Percentiles rank a stretch among this genome's conserved stretches.
Conservation (phyloP, 2,329 filamentous ascomycete species). For the Phymatotrichopsis omnivora region DNA sequence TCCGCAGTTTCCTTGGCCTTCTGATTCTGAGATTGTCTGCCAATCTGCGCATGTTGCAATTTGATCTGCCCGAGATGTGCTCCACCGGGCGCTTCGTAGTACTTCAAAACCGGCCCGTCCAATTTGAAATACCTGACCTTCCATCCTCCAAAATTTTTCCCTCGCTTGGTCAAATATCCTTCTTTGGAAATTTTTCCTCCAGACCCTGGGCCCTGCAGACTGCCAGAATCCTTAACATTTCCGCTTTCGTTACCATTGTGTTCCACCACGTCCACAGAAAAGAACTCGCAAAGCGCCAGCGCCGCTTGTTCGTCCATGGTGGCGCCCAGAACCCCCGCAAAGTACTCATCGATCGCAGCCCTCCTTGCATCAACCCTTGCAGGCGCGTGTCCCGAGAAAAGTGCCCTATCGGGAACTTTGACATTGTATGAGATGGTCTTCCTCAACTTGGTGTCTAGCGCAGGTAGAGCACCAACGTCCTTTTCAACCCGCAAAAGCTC, state of each 20-base stretch:
- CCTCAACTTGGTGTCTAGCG: conserved; percentile 71
- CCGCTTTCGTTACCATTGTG: conserved; percentile 43
- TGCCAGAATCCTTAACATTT: conserved; percentile 34
- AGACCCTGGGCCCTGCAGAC: conserved; percentile 10
- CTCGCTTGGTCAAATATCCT: conserved; percentile 90
- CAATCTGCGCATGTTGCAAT: conserved; percentile 80
- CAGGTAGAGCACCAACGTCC: conserved; percentile 68
- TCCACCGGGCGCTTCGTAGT: conserved; percentile 85
- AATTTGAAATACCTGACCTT: conserved; percentile 66
- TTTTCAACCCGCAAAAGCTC: conserved; percentile 96
- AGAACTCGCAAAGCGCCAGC: conserved; percentile 72
- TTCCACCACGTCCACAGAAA: conserved; percentile 57
- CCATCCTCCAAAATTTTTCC: conserved; percentile 98
- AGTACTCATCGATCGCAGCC: conserved; percentile 68
- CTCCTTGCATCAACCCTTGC: conserved; percentile 85
- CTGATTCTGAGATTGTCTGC: conserved; percentile 67
- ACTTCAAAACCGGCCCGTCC: conserved; percentile 64
- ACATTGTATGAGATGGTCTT: conserved; percentile 61
- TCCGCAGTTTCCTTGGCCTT: conserved; percentile 51
- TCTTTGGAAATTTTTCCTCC: conserved; percentile 36
- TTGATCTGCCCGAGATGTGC: conserved; percentile 90
- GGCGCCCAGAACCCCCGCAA: conserved; percentile 75
- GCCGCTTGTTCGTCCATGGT: conserved; percentile 68
- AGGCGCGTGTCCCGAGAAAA: conserved; percentile 88
- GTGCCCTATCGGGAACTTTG: conserved; percentile 67